A percentile compares a stretch with the other conserved stretches of the same genome.
Evolutionary conservation across 805 yeast genomes (phyloP).

Genomic region (Candida caryicola): DNA sequence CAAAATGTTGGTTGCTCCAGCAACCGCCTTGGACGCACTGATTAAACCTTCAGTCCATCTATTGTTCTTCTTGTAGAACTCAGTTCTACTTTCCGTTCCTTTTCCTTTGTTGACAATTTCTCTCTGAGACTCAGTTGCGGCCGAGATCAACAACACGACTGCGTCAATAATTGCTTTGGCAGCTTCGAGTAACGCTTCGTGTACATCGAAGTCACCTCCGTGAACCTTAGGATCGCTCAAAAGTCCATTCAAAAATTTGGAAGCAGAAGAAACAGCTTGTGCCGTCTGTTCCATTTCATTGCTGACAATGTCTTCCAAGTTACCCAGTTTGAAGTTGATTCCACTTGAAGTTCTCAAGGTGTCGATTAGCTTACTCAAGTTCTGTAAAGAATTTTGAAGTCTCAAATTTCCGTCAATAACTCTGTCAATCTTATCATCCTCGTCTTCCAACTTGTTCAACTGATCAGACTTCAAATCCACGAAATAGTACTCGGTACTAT

Average conservation of each 20-base stretch:
- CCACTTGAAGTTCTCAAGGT: conserved; percentile 39
- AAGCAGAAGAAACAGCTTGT: conserved; percentile 62
- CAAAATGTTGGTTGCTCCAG: conserved; percentile 74
- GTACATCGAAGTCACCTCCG: conserved; percentile 62
- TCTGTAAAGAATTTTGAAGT: conserved; percentile 69
- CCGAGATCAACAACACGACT: conserved; percentile 63
- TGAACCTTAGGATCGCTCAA: conserved; percentile 52
- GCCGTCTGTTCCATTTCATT: conserved; percentile 73
- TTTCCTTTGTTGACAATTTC: conserved; percentile 75
- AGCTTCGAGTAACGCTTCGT: conserved; percentile 72
- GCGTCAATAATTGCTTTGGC: conserved; percentile 81
- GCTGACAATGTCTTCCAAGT: conserved; percentile 70
- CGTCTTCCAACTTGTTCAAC: conserved; percentile 50
- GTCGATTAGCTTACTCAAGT: conserved; percentile 54
- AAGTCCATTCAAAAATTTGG: conserved; percentile 53
- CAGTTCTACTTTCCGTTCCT: conserved; percentile 63
- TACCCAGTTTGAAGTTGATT: conserved; percentile 38
- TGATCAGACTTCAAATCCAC: conserved; percentile 53
- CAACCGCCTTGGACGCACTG: conserved; percentile 86
- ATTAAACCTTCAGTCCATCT: conserved; percentile 93
- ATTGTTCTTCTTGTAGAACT: conserved; percentile 81
- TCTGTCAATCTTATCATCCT: conserved; percentile 65
- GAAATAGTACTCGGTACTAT: conserved; percentile 60
- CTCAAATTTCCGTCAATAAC: conserved; percentile 74
- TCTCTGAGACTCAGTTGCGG: conserved; percentile 76